Percentiles rank a stretch among this genome's conserved stretches.
phyloP scores from a whole-genome alignment of 2,329 filamentous ascomycete genomes.

The Fusarium continuum region DNA sequence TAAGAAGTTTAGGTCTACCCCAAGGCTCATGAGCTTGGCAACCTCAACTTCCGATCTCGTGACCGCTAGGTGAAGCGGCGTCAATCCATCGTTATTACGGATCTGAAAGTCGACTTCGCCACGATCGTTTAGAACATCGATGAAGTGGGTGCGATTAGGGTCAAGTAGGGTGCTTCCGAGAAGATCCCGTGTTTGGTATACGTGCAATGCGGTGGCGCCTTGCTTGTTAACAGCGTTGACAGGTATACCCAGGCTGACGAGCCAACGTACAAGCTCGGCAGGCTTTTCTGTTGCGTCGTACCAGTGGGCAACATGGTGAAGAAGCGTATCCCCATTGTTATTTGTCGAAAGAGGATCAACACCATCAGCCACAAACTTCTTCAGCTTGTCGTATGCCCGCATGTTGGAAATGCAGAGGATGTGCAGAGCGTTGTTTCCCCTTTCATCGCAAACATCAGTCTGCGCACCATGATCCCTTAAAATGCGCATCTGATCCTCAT shows the following conservation, averaged over 20 bases:
- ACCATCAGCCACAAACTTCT: conserved; percentile 2
- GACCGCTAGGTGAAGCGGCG: conserved; percentile 26
- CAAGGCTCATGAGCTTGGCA: conserved; percentile 1
- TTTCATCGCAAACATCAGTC: neutral
- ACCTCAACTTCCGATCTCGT: conserved; percentile 20
- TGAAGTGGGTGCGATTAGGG: neutral
- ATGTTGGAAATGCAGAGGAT: neutral
- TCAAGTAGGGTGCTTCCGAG: neutral
- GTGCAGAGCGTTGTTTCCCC: conserved; percentile 30
- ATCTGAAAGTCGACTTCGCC: conserved; percentile 17
- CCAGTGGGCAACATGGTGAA: conserved; percentile 16
- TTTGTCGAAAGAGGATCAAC: conserved; percentile 26
- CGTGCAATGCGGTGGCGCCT: conserved; percentile 28
- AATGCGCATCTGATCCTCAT: neutral
- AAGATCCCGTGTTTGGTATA: neutral
- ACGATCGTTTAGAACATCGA: conserved; percentile 7
- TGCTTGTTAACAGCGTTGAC: conserved; percentile 30
- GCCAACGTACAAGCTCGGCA: conserved; percentile 6
- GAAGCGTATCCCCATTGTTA: conserved; percentile 19
- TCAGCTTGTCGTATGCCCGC: neutral
- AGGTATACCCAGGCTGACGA: conserved; percentile 16
- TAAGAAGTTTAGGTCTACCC: conserved; percentile 5
- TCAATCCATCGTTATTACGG: conserved; percentile 20
- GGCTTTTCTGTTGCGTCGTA: neutral
- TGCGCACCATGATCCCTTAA: conserved; percentile 17